Base-by-base conservation (phyloP, 345 rosid species). In the Pelargonium nanum region DNA sequence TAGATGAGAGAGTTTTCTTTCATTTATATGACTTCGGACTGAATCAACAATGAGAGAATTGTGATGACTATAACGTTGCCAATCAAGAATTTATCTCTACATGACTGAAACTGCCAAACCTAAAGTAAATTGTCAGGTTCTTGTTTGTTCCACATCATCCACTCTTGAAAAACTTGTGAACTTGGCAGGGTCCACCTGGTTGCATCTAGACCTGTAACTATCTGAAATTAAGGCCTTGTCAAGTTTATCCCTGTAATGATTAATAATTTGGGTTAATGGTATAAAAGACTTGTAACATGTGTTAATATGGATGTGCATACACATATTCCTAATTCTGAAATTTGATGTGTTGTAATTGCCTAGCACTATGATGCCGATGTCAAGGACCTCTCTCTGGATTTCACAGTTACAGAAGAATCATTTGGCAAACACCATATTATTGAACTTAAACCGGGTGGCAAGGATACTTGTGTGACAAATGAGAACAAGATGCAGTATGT, bases 401-500 rank as follows among this genome's bases (percentile, higher is more conserved):
- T 89, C 76, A 87, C 97, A 56, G 77, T 89, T 64, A 85, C 91
- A 7, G 98, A 92, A 75, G 98, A 87, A 67, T 80, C 80, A 56
- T 89, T 84, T 75, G 96, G 97, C 19, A 84, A 80, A 74, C 71
- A 73, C 64, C 83, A 75, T 73, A 64, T 84, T 45, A 61, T 87
- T 58, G 94, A 89, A 81, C 97, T 92, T 59, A 89, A 83, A 76
- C 84, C 91, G 24, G 91, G 96, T 57, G 98, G 97, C 60, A 87
- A 76, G 73, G 94, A 89, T 76, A 68, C 80, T 63, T 74, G 68
- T 44, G 97, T 92, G 63, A 81, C 87, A 63, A 80, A 87, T 75
- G 96, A 85, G 63, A 89, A 92, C 84, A 89, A 89, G 80, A 89
- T 92, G 97, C 98, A 89, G 70, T 92, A 92, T 65, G 78, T 92